A percentile compares a stretch with the other conserved stretches of the same genome.
These are phyloP conservation scores for Spergularia marina DNA, from an alignment of 148 eudicot species.

Conservation along the genomic window DNA sequence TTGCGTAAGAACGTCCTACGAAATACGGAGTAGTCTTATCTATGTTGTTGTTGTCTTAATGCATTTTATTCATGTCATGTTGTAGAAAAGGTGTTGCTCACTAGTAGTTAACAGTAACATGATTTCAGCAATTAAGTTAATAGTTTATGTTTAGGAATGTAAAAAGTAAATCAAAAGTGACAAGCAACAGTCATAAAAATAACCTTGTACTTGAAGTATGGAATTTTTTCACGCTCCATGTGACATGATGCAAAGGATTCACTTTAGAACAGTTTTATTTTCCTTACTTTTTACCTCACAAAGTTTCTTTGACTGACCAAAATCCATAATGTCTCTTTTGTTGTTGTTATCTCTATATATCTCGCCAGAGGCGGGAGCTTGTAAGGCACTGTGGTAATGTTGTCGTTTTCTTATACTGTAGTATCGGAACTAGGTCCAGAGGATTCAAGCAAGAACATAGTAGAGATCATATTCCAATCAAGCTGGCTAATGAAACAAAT, in stretches of 20 bases:
- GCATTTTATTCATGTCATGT: no score
- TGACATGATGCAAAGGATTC: conserved; percentile 6
- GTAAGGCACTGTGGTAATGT: not conserved
- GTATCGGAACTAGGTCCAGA: conserved; percentile 88
- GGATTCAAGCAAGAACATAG: conserved; percentile 97
- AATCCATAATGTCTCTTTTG: no score
- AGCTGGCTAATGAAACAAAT: conserved; percentile 82
- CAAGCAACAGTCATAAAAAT: not conserved
- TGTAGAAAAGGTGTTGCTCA: not conserved
- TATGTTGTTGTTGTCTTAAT: no score
- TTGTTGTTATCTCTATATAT: no score
- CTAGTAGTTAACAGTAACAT: not conserved
- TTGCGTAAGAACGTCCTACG: no score
- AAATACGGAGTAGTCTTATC: no score
- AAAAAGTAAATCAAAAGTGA: conserved; percentile 8
- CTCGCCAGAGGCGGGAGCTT: no score
- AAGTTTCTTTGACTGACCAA: conserved; percentile 1
- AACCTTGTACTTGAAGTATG: conserved; percentile 28
- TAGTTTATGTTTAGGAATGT: not conserved
- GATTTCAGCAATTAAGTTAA: not conserved
- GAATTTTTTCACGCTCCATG: conserved; percentile 20
- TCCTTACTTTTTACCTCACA: conserved; percentile 9
- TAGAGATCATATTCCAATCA: conserved; percentile 98
- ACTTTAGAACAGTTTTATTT: conserved; percentile 11
- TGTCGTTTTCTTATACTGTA: conserved; percentile 13